These are phyloP conservation scores for Leccinum variicolor DNA, from an alignment of 768 basidiomycete genomes.

Conservation along the genomic window DNA sequence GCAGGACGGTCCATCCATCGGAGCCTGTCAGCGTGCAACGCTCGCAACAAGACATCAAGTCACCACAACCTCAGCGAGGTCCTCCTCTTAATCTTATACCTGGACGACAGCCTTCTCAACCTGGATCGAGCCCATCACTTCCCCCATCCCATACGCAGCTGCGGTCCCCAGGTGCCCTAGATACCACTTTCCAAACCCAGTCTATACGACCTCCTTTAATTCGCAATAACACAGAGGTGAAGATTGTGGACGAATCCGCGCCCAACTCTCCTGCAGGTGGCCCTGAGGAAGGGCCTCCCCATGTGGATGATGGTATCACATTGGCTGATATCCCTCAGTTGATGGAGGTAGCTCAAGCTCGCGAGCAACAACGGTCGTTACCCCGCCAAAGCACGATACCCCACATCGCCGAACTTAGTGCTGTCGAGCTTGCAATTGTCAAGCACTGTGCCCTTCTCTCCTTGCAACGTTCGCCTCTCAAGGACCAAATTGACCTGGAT, in stretches of 20 bases:
- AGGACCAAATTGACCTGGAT: conserved; percentile 84
- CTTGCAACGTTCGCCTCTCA: conserved; percentile 72
- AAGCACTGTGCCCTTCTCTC: conserved; percentile 87
- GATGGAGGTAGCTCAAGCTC: conserved; percentile 87
- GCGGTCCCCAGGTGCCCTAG: conserved; percentile 37
- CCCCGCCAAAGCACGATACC: conserved; percentile 77
- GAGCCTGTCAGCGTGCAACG: conserved; percentile 51
- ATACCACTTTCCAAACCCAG: conserved; percentile 42
- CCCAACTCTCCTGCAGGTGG: conserved; percentile 67
- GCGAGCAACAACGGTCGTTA: conserved; percentile 82
- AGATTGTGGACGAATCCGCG: conserved; percentile 81
- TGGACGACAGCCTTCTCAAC: conserved; percentile 34
- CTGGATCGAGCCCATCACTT: conserved; percentile 29
- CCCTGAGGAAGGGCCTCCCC: conserved; percentile 37
- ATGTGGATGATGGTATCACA: conserved; percentile 78
- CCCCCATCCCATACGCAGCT: conserved; percentile 36
- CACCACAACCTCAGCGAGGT: conserved; percentile 41
- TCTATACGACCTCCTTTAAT: conserved; percentile 62
- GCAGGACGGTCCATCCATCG: conserved; percentile 75
- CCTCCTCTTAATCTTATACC: conserved; percentile 34
- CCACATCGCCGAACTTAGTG: conserved; percentile 78
- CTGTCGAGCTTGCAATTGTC: conserved; percentile 85
- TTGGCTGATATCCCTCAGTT: conserved; percentile 93
- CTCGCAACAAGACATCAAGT: conserved; percentile 38
- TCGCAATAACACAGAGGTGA: conserved; percentile 81